A percentile compares a stretch with the other conserved stretches of the same genome.
phyloP scores from a whole-genome alignment of 495 filamentous ascomycete species.

The Cercophora newfieldiana region DNA sequence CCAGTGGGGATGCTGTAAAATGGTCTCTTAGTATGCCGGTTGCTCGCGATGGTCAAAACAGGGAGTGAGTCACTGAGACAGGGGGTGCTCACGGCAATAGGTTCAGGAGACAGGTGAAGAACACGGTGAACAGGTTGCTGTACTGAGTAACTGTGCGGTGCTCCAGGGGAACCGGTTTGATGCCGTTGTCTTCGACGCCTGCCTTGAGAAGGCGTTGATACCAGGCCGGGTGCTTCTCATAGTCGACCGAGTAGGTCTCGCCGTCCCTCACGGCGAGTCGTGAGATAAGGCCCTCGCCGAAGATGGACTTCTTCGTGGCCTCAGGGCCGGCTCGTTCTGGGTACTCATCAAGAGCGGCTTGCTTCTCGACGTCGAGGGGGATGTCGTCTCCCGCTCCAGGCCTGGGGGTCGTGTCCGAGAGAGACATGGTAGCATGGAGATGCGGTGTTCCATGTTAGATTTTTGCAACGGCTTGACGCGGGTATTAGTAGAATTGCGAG shows the following conservation, averaged over 20 bases:
- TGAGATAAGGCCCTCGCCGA: conserved; percentile 13
- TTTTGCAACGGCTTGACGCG: not conserved
- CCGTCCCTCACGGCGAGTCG: conserved; percentile 33
- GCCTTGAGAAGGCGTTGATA: conserved; percentile 48
- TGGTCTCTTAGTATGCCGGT: not conserved
- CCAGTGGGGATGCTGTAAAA: conserved; percentile 50
- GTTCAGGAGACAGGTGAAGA: conserved; percentile 45
- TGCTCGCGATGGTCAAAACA: not conserved
- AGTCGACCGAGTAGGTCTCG: conserved; percentile 33
- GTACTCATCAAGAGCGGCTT: not conserved
- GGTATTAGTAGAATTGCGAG: not conserved
- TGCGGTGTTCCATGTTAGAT: not conserved
- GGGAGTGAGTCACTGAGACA: not conserved
- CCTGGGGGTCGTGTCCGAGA: not conserved
- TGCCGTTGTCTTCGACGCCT: conserved; percentile 52
- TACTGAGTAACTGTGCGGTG: conserved; percentile 52
- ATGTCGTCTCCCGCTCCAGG: not conserved
- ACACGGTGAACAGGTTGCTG: conserved; percentile 51
- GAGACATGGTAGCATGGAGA: conserved; percentile 4
- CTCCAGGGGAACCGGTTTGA: conserved; percentile 54
- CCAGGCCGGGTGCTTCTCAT: conserved; percentile 38
- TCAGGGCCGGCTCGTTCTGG: not conserved
- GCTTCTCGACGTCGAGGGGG: conserved; percentile 17
- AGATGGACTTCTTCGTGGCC: not conserved
- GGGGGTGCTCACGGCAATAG: conserved; percentile 42